phyloP scores from a whole-genome alignment of 768 basidiomycete genomes.

The Russula brevipes region DNA sequence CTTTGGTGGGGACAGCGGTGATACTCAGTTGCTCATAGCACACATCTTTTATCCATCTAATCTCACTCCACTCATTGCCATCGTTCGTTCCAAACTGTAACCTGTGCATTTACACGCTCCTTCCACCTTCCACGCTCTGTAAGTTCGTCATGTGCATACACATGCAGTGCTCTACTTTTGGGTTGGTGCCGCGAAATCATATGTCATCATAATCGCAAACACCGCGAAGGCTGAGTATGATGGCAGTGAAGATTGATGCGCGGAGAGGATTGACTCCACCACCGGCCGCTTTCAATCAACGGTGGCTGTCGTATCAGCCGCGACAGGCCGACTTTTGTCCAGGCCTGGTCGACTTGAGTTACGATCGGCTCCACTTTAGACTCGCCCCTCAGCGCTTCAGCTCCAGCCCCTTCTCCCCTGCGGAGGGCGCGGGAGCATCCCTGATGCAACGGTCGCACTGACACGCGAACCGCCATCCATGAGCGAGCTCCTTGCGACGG shows the following conservation, averaged over 20 bases:
- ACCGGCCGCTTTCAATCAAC: slow-evolving; percentile 10
- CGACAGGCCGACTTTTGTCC: slow-evolving; percentile 12
- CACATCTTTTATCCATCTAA: slow-evolving; percentile 32
- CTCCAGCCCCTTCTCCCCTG: slow-evolving; percentile 17
- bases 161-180: slow-evolving; percentile 13
- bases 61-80: slow-evolving; percentile 28
- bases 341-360: slow-evolving; percentile 12
- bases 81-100: slow-evolving; percentile 1
- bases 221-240: slow-evolving; percentile 18
- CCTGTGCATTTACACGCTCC: slow-evolving; percentile 3
- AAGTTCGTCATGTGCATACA: slow-evolving; percentile 11
- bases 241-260: neutral
- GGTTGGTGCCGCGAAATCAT: slow-evolving; percentile 8
- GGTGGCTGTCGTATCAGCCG: slow-evolving; percentile 17
- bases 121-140: neutral
- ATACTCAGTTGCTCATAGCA: slow-evolving; percentile 13
- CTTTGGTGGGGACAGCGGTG: neutral
- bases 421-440: slow-evolving; percentile 39
- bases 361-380: slow-evolving; percentile 43
- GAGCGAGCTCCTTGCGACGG: slow-evolving; percentile 65
- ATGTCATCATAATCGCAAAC: slow-evolving; percentile 3
- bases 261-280: neutral
- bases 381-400: slow-evolving; percentile 38
- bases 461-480: slow-evolving; percentile 82
- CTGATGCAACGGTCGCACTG: slow-evolving; percentile 57